Evolutionary conservation across 2,329 filamentous ascomycete species (phyloP).

Genomic region (Huntiella decipiens): DNA sequence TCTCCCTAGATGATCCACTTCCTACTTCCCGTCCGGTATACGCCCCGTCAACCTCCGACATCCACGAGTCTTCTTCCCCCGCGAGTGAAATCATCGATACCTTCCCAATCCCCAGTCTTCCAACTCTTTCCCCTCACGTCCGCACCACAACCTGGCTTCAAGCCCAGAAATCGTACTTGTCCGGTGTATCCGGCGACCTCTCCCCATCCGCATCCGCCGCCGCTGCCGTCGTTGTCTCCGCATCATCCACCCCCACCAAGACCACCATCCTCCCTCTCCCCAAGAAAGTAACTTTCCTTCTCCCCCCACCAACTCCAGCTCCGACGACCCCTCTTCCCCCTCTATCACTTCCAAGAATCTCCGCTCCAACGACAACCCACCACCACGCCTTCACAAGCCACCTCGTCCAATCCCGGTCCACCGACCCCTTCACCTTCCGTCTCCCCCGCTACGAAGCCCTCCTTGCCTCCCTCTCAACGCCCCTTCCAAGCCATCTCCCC

Average conservation of each 20-base stretch:
- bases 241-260: neutral
- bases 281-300: neutral
- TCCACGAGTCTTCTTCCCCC: neutral
- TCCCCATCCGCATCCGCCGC: slow-evolving; percentile 3
- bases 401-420: slow-evolving; percentile 41
- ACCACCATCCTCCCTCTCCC: neutral
- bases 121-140: slow-evolving; percentile 29
- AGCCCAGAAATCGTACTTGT: slow-evolving; percentile 61
- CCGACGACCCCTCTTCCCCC: slow-evolving; percentile 26
- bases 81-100: slow-evolving; percentile 41
- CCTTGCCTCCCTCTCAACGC: slow-evolving; percentile 61
- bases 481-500: slow-evolving; percentile 53
- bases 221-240: neutral
- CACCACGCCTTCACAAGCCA: slow-evolving; percentile 72
- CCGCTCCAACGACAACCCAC: slow-evolving; percentile 48
- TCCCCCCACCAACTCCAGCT: slow-evolving; percentile 17
- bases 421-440: slow-evolving; percentile 70
- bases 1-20: slow-evolving; percentile 9
- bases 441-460: slow-evolving; percentile 74
- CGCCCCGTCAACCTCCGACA: slow-evolving; percentile 12
- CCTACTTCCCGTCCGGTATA: slow-evolving; percentile 14
- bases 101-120: slow-evolving; percentile 16
- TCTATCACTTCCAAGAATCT: slow-evolving; percentile 30
- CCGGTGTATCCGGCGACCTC: slow-evolving; percentile 38
- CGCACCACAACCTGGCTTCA: slow-evolving; percentile 73